phyloP scores from a whole-genome alignment of 1,284 basidiomycete genomes.

The Sporisorium iseilematis-ciliati region DNA sequence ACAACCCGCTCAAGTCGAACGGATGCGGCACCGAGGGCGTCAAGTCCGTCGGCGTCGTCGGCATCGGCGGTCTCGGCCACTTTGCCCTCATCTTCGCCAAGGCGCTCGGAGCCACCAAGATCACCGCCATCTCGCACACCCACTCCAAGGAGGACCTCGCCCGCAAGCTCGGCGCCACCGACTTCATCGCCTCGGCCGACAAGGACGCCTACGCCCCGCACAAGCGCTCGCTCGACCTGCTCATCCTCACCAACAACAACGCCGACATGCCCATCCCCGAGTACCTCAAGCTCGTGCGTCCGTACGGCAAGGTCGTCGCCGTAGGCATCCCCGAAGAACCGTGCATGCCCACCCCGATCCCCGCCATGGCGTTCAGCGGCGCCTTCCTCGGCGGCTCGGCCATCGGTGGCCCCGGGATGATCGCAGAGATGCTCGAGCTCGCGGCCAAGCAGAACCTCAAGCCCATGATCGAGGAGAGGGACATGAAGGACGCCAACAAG shows the following conservation, averaged over 20 bases:
- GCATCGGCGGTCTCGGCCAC: constrained; percentile 64
- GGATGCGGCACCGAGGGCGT: constrained; percentile 53
- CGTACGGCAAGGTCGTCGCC: constrained; percentile 70
- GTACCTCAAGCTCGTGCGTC: constrained; percentile 71
- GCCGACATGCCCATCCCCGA: constrained; percentile 68
- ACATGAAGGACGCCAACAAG: constrained; percentile 60
- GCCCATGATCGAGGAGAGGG: constrained; percentile 57
- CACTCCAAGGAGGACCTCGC: constrained; percentile 57
- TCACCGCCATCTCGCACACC: constrained; percentile 61
- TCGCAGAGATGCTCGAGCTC: constrained; percentile 66
- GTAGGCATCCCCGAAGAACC: constrained; percentile 70
- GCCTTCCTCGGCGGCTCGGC: constrained; percentile 60
- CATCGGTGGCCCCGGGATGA: constrained; percentile 66
- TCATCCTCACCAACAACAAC: constrained; percentile 71
- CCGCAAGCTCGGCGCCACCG: constrained; percentile 57
- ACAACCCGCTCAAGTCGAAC: constrained; percentile 63
- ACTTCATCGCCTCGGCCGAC: constrained; percentile 55
- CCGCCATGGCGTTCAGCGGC: constrained; percentile 42
- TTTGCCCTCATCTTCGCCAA: constrained; percentile 64
- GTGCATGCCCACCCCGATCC: constrained; percentile 59
- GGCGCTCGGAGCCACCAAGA: constrained; percentile 58
- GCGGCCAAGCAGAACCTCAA: constrained; percentile 55
- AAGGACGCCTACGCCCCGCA: constrained; percentile 56
- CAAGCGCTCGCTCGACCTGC: constrained; percentile 71
- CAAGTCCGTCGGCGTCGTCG: constrained; percentile 62